Evolutionary conservation across 2,329 filamentous ascomycete species (phyloP), one percentile per base, ranked within the genome.

Genomic region (Zasmidium angulare): DNA sequence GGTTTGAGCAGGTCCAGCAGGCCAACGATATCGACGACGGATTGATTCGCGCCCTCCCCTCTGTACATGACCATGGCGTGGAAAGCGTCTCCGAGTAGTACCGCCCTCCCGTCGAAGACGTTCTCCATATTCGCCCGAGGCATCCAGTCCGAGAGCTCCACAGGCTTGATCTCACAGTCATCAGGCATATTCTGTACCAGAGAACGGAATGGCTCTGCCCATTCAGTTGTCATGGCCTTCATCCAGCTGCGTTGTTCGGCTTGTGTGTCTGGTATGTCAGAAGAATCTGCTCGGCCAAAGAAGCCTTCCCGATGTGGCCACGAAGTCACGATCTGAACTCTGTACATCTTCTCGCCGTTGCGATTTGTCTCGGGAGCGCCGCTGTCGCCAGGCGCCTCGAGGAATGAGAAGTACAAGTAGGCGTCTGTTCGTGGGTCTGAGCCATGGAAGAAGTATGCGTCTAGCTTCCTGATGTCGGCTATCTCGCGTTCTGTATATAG

Each of bases 371-470:
- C 53, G n/a, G 54, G 54, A 22, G 50, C 55, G 24, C 52, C 57
- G 21, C 49, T 46, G 22, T 66, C 84, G 9, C 74, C 74, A 0
- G 82, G 81, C 0, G 78, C 78, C 50, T 83, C 78, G 2, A 84
- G 76, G 19, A 82, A 72, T 53, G 81, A 83, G 58, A 84, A 79
- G 65, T 81, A 86, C 19, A 83, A 67, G 66, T 81, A 86, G 0
- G 77, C 76, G 46, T 82, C 76, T 2, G 82, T 80, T 23, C 75
- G 70, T 0, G 83, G 82, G 40, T 84, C 77, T 0, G 78, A 77
- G 0, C 83, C 83, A 53, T 85, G 82, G 20, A 61, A 51, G 52
- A 85, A 82, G 46, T 79, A 82, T 0, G 83, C 79, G 55, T 86
- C 83, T 0, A 84, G 75, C 1, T 72, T 72, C 4, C 74, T 73